These are phyloP conservation scores for Leucaena leucocephala DNA, from an alignment of 306 rosid species.

Conservation along the genomic window DNA sequence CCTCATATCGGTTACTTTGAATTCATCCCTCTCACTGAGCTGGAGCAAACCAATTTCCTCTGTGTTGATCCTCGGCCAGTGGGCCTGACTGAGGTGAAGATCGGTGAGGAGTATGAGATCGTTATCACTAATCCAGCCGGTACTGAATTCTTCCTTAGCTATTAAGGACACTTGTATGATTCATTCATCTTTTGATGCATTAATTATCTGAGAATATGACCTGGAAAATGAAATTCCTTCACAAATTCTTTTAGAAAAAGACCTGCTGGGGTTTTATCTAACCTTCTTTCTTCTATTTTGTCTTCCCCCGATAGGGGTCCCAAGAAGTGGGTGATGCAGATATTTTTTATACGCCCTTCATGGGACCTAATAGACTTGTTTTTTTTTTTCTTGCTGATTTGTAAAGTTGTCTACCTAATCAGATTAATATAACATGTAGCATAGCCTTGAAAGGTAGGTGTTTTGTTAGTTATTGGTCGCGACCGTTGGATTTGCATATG, in stretches of 20 bases:
- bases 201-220: not conserved
- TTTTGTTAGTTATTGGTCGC: slow-evolving; percentile 3
- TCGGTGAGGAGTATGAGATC: not conserved
- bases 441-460: not conserved
- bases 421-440: slow-evolving; percentile 21
- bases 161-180: not conserved
- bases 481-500: slow-evolving; percentile 24
- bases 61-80: not conserved
- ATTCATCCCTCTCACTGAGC: not conserved
- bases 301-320: not conserved
- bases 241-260: not conserved
- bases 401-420: slow-evolving; percentile 35
- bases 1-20: not conserved
- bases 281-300: not conserved
- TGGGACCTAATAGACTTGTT: slow-evolving; percentile 36
- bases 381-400: slow-evolving; percentile 17
- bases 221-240: slow-evolving; percentile 8
- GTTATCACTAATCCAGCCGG: slow-evolving; percentile 45
- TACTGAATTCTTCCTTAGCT: slow-evolving; percentile 29
- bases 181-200: not conserved
- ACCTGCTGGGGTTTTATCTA: not conserved
- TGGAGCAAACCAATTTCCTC: not conserved
- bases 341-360: slow-evolving; percentile 25
- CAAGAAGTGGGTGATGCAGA: slow-evolving; percentile 8
- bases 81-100: not conserved